Conservation (phyloP, 2,329 filamentous ascomycete species). For the Neocucurbitaria cava region DNA sequence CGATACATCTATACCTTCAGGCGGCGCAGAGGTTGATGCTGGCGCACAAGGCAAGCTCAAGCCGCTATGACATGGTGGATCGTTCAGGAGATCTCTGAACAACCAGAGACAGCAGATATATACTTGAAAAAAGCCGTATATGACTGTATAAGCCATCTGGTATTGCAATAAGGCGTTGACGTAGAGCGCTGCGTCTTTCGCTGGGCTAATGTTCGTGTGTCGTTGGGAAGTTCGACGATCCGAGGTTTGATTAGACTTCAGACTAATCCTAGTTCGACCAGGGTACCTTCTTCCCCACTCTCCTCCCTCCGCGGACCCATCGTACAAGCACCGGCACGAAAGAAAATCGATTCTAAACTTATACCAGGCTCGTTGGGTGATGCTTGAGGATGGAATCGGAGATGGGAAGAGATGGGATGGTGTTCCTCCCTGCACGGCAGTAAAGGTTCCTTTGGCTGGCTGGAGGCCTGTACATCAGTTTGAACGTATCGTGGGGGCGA, state of each 20-base stretch:
- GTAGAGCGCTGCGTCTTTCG: background rate
- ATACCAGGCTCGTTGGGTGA: background rate
- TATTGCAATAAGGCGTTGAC: background rate
- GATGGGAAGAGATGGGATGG: background rate
- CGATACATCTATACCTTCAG: background rate
- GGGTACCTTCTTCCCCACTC: background rate
- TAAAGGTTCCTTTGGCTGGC: background rate
- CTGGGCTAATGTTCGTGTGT: background rate
- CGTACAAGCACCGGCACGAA: background rate
- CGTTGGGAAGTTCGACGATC: background rate
- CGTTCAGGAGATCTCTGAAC: background rate
- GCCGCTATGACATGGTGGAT: background rate
- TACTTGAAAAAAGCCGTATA: too few species aligned
- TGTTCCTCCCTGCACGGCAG: background rate
- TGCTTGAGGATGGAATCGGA: background rate
- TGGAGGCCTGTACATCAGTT: background rate
- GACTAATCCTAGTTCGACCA: slow-evolving; percentile 5
- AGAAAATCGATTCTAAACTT: background rate
- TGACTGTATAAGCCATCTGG: too few species aligned
- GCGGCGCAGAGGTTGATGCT: background rate
- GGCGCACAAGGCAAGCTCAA: background rate
- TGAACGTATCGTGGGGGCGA: too few species aligned
- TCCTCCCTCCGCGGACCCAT: slow-evolving; percentile 1
- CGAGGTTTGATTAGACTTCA: slow-evolving; percentile 7
- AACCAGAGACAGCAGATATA: too few species aligned